Base-by-base conservation (phyloP, 2,329 filamentous ascomycete species). In the Tolypocladium pustulatum region DNA sequence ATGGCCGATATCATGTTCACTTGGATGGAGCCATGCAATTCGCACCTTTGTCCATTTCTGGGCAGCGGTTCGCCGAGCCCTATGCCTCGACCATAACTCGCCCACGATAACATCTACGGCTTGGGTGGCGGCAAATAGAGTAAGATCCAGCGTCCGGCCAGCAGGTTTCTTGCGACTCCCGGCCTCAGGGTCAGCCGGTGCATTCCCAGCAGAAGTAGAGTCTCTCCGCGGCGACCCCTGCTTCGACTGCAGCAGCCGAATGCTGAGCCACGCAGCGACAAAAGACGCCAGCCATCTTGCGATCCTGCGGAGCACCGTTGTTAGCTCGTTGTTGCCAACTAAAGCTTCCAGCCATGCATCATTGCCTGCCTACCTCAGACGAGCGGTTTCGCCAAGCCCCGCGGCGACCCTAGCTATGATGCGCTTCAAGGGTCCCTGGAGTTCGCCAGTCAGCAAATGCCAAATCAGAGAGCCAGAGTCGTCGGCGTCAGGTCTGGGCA, bases 121-220 rank as follows among this genome's bases (percentile, higher is more conserved):
- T 64, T 90, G 81, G 13, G 84, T 85, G 53, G 83, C 77, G 13
- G 88, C 84, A 68, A 94, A 93, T n/a, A 95, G 76, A 0, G 90
- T 93, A 37, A 95, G 77, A 68, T 95, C 90, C 61, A 95, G 80
- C 1, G 90, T 93, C 65, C 86, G 84, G 52, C 90, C 90, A 13
- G 86, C 88, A 61, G 70, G 65, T 57, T 63, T 68, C 58, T 61
- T 61, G n/a, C 61, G 64, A 3, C 59, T 17, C 30, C 53, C 55
- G 20, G 49, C 25, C 52, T 59, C 56, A 27, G 13, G 46, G n/a
- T 46, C 54, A 25, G 57, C 54, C 37, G 38, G 53, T 5, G 46
- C 27, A 6, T 30, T 10, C 4, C 20, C 30, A 52, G 40, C 4
- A n/a, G 60, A 46, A 22, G 51, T 25, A 60, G 51, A 71, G 66